These are phyloP conservation scores for Aureobasidium sp. DNA, from an alignment of 2,329 filamentous ascomycete species.

Conservation along the genomic window DNA sequence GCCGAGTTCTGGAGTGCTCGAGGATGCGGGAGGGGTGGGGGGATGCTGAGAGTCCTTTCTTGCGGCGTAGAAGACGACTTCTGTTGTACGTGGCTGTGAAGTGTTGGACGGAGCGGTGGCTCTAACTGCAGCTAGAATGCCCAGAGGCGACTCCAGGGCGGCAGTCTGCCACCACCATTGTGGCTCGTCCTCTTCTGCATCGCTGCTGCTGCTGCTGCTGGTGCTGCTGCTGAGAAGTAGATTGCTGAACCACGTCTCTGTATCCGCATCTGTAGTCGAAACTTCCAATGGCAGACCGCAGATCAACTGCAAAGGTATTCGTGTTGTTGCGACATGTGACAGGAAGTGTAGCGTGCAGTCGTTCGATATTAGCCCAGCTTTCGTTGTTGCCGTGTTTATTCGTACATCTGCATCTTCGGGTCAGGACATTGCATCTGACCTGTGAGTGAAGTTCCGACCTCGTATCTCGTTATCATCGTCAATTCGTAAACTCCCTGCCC, in stretches of 20 bases:
- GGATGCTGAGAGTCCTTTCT: constrained; percentile 22
- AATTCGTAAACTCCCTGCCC: constrained; percentile 4
- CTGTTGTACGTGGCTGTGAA: constrained; percentile 29
- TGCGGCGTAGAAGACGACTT: constrained; percentile 41
- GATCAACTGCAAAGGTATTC: constrained; percentile 36
- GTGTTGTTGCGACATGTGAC: constrained; percentile 33
- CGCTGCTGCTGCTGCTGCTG: too few species aligned
- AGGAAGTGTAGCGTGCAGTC: constrained; percentile 28
- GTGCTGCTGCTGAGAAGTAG: constrained; percentile 28
- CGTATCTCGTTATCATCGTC: constrained; percentile 3
- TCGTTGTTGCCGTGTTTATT: neutral
- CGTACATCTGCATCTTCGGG: constrained; percentile 1
- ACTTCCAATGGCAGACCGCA: constrained; percentile 34
- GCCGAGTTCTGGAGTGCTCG: constrained; percentile 20
- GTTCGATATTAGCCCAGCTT: neutral
- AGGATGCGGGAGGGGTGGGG: constrained; percentile 28
- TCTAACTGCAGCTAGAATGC: constrained; percentile 32
- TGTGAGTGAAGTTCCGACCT: neutral
- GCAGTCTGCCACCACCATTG: constrained; percentile 38
- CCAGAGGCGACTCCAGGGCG: constrained; percentile 34
- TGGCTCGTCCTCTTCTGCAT: constrained; percentile 13
- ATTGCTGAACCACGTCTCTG: constrained; percentile 36
- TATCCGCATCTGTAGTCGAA: constrained; percentile 29
- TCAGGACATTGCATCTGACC: neutral
- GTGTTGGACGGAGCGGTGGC: neutral